Base-by-base conservation (phyloP, 2,329 filamentous ascomycete species). In the Zasmidium cellare region DNA sequence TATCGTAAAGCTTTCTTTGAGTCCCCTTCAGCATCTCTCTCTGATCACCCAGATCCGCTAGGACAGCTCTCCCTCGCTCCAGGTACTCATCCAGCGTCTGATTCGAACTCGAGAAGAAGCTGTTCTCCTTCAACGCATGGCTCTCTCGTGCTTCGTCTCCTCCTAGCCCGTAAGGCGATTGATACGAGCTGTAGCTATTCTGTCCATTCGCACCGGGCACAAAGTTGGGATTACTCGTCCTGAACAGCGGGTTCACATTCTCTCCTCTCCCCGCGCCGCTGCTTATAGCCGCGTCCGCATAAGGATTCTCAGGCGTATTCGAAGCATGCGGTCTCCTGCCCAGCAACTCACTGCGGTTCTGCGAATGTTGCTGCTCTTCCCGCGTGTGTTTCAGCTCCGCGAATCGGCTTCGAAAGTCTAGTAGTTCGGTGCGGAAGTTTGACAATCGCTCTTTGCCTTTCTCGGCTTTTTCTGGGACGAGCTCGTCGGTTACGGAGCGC, bases 1-100 rank as follows among this genome's bases (percentile, higher is more conserved):
- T 92, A 67, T 86, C 93, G 72, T 97, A 97, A 51, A 99, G 80
- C 72, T 87, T 86, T 74, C 88, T 88, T 76, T 99, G 94, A 20
- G 94, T 97, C 52, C 88, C 90, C 79, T 99, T 99, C 63, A 99
- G 81, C 79, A 97, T 92, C 73, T 97, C 93, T 55, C 91, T 84
- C 79, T 99, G 94, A 70, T 94, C 84, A 2, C 90, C 89, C 56
- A 99, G 76, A 75, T 97, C 92, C 6, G 90, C 89, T 24, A 97
- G 81, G 38, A 99, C 94, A 0, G 92, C 91, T 71, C 96, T 87
- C 0, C 94, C 94, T 2, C 93, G 82, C 49, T 96, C 92, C 56
- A 99, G 84, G 71, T 96, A 99, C 66, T 97, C 93, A 72, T 99
- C 94, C 1, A 99, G 82, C 53, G 94, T 91, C 18, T 83, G 83